Evolutionary conservation across 2,329 filamentous ascomycete genomes (phyloP).

Genomic region (Triangularia setosa): DNA sequence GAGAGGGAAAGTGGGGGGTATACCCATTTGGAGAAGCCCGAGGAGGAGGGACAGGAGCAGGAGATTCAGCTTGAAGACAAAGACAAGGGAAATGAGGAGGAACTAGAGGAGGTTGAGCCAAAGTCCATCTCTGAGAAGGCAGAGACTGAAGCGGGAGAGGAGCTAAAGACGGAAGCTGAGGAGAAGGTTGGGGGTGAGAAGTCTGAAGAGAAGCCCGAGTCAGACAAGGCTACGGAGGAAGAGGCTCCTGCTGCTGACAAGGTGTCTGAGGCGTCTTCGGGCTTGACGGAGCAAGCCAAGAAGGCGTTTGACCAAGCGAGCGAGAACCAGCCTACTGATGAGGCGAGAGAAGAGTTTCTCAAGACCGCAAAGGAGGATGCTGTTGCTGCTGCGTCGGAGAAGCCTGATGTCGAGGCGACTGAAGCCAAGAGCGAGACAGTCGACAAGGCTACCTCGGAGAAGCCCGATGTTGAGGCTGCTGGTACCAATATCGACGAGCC

Average conservation of each 20-base stretch:
- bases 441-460: slow-evolving; percentile 12
- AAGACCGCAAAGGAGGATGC: slow-evolving; percentile 3
- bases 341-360: slow-evolving; percentile 23
- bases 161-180: neutral
- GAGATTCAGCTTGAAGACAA: slow-evolving; percentile 5
- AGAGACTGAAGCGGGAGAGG: slow-evolving; percentile 15
- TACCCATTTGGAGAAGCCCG: slow-evolving; percentile 8
- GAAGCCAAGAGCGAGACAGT: neutral
- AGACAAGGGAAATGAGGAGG: too few species aligned
- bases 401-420: neutral
- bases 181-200: neutral
- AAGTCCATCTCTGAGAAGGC: slow-evolving; percentile 4
- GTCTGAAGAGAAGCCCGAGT: too few species aligned
- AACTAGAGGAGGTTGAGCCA: slow-evolving; percentile 1
- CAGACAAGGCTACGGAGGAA: too few species aligned
- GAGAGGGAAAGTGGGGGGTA: slow-evolving; percentile 5
- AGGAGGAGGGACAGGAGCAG: slow-evolving; percentile 14
- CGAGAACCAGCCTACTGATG: slow-evolving; percentile 21
- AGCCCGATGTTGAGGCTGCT: neutral
- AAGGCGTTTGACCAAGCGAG: slow-evolving; percentile 23
- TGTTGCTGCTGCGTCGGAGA: neutral
- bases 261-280: neutral
- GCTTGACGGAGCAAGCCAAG: slow-evolving; percentile 25
- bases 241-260: slow-evolving; percentile 6
- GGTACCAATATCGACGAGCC: slow-evolving; percentile 7